Percentiles rank a stretch among this genome's conserved stretches.
These are phyloP conservation scores for Tetraselmis striata DNA, from an alignment of 139 green algal genomes.

Conservation along the genomic window DNA sequence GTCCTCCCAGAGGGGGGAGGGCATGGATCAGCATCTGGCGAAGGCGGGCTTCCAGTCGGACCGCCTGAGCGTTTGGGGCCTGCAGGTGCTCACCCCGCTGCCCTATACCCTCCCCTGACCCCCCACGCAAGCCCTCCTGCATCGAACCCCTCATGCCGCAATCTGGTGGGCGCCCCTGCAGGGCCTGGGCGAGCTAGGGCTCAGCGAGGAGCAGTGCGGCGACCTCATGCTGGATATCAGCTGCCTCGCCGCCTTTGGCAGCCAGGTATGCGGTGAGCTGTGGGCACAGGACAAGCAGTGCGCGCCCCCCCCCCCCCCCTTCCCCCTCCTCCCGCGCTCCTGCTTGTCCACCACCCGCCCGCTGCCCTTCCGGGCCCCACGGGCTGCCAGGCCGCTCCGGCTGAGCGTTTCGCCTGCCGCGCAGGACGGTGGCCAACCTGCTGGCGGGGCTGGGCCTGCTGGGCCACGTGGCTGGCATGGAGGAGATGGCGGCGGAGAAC, in stretches of 20 bases:
- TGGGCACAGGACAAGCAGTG: neutral
- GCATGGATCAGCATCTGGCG: too few relatives aligned
- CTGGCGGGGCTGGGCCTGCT: neutral
- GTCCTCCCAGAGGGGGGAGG: too few relatives aligned
- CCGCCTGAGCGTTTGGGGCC: conserved; percentile 54
- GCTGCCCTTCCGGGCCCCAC: too few relatives aligned
- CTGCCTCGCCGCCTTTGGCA: conserved; percentile 44
- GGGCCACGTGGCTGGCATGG: neutral
- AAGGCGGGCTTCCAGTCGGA: conserved; percentile 51
- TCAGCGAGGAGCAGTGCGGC: neutral
- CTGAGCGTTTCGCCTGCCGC: too few relatives aligned
- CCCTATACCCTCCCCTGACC: too few relatives aligned
- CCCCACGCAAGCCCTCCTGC: neutral
- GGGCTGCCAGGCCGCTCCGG: too few relatives aligned
- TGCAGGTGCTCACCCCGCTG: conserved; percentile 23
- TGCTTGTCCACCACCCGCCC: neutral
- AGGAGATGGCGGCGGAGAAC: neutral
- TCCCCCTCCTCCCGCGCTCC: neutral
- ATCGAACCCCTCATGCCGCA: neutral
- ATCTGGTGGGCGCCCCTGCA: conserved; percentile 11
- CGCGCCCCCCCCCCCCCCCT: neutral
- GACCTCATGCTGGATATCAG: conserved; percentile 30
- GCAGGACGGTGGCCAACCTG: neutral
- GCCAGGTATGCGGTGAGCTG: conserved; percentile 46
- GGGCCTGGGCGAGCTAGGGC: conserved; percentile 12